These are phyloP conservation scores for Plasmodium relictum DNA, from an alignment of 169 alveolate species.

Conservation along the genomic window DNA sequence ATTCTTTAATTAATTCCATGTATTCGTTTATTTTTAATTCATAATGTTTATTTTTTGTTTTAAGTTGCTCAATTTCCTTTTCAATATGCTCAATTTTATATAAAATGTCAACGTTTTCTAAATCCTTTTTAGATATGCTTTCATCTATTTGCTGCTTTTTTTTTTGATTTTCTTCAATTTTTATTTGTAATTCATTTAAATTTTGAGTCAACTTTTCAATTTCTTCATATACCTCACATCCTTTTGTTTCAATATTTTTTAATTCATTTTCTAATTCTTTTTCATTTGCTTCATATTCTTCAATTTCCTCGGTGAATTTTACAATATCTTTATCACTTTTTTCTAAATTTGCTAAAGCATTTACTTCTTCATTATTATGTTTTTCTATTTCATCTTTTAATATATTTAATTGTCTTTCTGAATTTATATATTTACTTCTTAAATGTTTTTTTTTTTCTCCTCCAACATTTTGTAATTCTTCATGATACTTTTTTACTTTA, in stretches of 20 bases:
- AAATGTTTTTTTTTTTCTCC: slow-evolving; percentile 79
- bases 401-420: slow-evolving; percentile 78
- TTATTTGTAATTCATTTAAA: slow-evolving; percentile 16
- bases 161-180: slow-evolving; percentile 57
- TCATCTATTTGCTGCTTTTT: slow-evolving; percentile 63
- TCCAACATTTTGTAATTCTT: slow-evolving; percentile 80
- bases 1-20: slow-evolving; percentile 25
- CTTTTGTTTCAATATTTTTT: slow-evolving; percentile 82
- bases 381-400: slow-evolving; percentile 71
- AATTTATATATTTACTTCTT: slow-evolving; percentile 60
- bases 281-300: slow-evolving; percentile 82
- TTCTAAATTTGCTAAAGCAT: slow-evolving; percentile 81
- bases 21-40: slow-evolving; percentile 30
- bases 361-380: slow-evolving; percentile 78
- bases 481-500: slow-evolving; percentile 48
- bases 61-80: slow-evolving; percentile 39
- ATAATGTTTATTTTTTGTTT: slow-evolving; percentile 7
- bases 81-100: slow-evolving; percentile 37
- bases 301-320: slow-evolving; percentile 82
- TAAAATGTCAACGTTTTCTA: slow-evolving; percentile 68
- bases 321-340: slow-evolving; percentile 80
- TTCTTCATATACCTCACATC: slow-evolving; percentile 68
- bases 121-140: slow-evolving; percentile 49
- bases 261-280: slow-evolving; percentile 81
- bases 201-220: slow-evolving; percentile 8